phyloP scores from a whole-genome alignment of 1,284 basidiomycete species.

The Puccinia polysora region DNA sequence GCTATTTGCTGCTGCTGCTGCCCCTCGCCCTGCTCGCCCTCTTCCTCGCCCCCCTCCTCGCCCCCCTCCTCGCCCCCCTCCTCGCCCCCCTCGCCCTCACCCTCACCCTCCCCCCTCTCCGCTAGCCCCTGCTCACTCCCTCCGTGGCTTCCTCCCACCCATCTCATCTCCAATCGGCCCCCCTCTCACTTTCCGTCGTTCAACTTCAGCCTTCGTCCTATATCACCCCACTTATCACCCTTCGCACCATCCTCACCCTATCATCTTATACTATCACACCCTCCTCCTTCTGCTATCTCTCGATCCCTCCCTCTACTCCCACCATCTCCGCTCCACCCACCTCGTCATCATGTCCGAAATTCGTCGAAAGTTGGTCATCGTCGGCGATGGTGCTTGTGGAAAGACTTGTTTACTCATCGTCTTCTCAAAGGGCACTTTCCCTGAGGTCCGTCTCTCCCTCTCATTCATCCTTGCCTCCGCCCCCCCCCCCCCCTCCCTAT shows the following conservation, averaged over 20 bases:
- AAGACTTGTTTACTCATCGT: constrained; percentile 81
- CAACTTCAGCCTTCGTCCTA: no score
- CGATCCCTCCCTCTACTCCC: background rate
- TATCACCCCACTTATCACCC: background rate
- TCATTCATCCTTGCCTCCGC: constrained; percentile 10
- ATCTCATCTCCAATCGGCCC: no score
- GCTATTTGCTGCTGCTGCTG: no score
- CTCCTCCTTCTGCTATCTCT: background rate
- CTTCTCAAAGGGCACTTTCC: constrained; percentile 86
- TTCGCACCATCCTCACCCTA: background rate
- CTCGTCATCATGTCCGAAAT: constrained; percentile 56
- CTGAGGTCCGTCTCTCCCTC: constrained; percentile 63
- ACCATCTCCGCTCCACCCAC: background rate
- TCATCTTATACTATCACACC: background rate
- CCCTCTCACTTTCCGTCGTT: no score
- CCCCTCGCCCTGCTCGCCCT: no score
- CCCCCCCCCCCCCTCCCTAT: background rate
- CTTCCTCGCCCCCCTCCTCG: no score
- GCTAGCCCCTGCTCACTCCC: no score
- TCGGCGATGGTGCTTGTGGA: constrained; percentile 76
- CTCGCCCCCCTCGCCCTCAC: no score
- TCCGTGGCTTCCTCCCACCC: no score
- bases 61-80: no score
- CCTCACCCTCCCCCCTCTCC: no score
- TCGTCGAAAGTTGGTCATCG: constrained; percentile 72